Base-by-base conservation (phyloP, 129 eudicot species). In the Rutidosis leptorrhynchoides region DNA sequence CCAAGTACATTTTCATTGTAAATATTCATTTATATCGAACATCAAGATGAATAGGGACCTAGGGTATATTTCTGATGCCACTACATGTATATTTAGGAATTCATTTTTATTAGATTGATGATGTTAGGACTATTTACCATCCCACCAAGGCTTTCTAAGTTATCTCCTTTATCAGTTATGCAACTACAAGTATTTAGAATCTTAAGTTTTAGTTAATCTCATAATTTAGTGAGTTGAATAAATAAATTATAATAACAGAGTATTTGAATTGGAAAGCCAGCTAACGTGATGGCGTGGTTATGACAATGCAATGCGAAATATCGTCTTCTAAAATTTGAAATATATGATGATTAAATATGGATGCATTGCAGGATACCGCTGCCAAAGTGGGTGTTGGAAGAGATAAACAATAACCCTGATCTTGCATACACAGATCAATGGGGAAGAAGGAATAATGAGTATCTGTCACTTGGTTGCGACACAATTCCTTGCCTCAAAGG, bases 371-470 rank as follows among this genome's bases (percentile, higher is more conserved):
- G 99, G 78, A 94, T 94, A 51, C 97, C 99, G 35, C 84, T 94
- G 66, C 99, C 99, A 8, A 89, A 79, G 56, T 94, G 99, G 99
- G 99, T 77, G 11, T 74, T 79, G 35, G 99, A 94, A 73, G 99
- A 89, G 88, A 84, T 94, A 33, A 78, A 86, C 33, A 83, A 83
- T 68, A 90, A 94, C 55, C 93, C 90, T 10, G 97, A 94, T 49
- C 83, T 94, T 52, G 97, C 90, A 7, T 94, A 94, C 76, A 94
- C 97, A 7, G 99, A 89, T 79, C 95, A 86, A 73, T 94, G 97
- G 97, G 97, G 99, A 20, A 80, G 93, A 61, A 89, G 99, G 67
- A 94, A 94, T 28, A 84, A 76, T 40, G 99, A 94, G 67, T 94
- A 89, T 63, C 32, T 94, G 0, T 94, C 99, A 7, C 95, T 94